Evolutionary conservation across 257 asterid genomes (phyloP).

Genomic region (Capsicum baccatum): DNA sequence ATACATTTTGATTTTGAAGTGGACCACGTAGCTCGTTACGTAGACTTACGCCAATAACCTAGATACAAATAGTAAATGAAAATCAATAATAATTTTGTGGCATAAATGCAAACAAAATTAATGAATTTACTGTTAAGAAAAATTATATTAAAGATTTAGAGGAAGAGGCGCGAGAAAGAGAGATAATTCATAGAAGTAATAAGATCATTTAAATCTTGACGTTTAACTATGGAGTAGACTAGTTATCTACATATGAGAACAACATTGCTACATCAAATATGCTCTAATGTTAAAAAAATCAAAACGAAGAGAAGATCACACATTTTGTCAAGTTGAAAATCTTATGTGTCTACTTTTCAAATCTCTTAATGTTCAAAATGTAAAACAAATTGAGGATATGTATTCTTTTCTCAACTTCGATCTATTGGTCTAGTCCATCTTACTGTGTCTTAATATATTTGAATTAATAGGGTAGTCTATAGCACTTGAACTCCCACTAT

Average conservation of each 20-base stretch:
- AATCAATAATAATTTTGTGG: neutral
- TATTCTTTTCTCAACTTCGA: neutral
- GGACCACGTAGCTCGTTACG: conserved; percentile 75
- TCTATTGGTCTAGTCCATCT: neutral
- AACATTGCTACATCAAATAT: too few relatives aligned
- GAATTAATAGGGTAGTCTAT: neutral
- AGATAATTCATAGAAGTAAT: too few relatives aligned
- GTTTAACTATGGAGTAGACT: too few relatives aligned
- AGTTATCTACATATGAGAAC: too few relatives aligned
- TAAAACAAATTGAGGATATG: neutral
- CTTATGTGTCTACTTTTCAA: neutral
- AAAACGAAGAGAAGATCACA: neutral
- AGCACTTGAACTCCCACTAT: too few relatives aligned
- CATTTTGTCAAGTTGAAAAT: neutral
- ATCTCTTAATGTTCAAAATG: neutral
- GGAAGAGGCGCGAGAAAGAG: too few relatives aligned
- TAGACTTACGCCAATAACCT: conserved; percentile 67
- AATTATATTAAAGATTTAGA: too few relatives aligned
- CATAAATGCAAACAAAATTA: neutral
- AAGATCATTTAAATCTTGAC: too few relatives aligned
- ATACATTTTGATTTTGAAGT: conserved; percentile 41
- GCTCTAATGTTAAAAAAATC: too few relatives aligned
- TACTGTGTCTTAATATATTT: neutral
- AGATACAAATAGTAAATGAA: neutral
- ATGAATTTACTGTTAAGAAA: neutral